Evolutionary conservation across 2,329 filamentous ascomycete species (phyloP), one percentile per base, ranked within the genome.

Genomic region (Aspergillus pseudoterreus): DNA sequence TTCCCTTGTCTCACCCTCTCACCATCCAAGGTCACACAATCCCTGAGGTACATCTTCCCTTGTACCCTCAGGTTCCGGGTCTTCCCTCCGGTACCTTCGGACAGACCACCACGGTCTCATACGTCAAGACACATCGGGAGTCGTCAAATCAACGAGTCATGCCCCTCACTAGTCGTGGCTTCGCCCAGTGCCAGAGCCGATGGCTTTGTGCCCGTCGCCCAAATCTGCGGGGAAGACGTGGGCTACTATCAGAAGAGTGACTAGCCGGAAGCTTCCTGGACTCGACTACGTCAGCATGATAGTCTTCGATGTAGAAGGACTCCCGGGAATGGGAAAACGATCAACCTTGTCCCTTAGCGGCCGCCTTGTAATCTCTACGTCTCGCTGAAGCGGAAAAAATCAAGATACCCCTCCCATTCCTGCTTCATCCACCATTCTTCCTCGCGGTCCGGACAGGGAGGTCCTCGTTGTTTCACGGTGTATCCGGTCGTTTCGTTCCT

Each of bases 231-330:
- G 27, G 32, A 35, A 10, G 21, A 46, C 27, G 22, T 11, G 42
- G 36, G 44, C 35, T 21, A 43, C 49, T 47, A 47, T 47, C 39
- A 39, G 38, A 43, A 24, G 39, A 17, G 32, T 43, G 39, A 39
- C 50, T 42, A 48, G 45, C 55, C 56, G 54, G 48, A 49, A 50
- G 42, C 49, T 59, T 64, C 56, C 57, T 59, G 43, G 35, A 50
- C 49, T 58, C 62, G 53, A 67, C 63, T 54, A 62, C 59, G 66
- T 69, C 66, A 70, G 63, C 55, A 68, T 67, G 65, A 67, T 62
- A 57, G 56, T 54, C 50, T 46, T 32, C 22, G 42, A n/a, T 47
- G 38, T 44, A 43, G 24, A 43, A 44, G 39, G 45, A 47, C 35
- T 35, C 22, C 36, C 21, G 22, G 14, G 21, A 24, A 36, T 12